phyloP scores from a whole-genome alignment of 805 yeast species.

The Yarrowia phangngaensis region DNA sequence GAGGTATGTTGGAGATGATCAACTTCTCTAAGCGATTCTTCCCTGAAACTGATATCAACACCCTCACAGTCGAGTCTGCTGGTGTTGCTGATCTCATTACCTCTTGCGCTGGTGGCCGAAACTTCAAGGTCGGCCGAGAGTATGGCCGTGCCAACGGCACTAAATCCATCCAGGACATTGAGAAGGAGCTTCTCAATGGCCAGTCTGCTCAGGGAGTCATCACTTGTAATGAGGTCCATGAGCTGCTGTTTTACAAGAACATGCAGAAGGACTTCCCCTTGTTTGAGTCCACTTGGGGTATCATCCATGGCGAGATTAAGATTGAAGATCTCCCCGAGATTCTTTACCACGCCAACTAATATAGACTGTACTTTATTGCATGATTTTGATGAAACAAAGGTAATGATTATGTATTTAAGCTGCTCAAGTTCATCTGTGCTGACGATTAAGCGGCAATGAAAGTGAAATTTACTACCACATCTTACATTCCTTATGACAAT shows the following conservation, averaged over 20 bases:
- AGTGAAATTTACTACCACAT: too few relatives aligned
- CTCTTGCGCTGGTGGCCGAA: slow-evolving; percentile 96
- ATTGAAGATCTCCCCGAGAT: slow-evolving; percentile 67
- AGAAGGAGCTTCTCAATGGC: slow-evolving; percentile 82
- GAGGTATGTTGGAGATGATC: slow-evolving; percentile 87
- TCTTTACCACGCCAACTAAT: slow-evolving; percentile 28
- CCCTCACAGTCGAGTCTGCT: slow-evolving; percentile 90
- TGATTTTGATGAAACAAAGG: too few relatives aligned
- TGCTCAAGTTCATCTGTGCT: too few relatives aligned
- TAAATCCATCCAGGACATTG: slow-evolving; percentile 74
- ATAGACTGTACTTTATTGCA: slow-evolving; percentile 26
- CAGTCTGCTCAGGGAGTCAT: slow-evolving; percentile 95
- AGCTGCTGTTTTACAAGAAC: slow-evolving; percentile 56
- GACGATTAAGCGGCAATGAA: too few relatives aligned
- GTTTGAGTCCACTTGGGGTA: slow-evolving; percentile 73
- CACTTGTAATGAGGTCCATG: slow-evolving; percentile 88
- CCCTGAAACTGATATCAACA: slow-evolving; percentile 66
- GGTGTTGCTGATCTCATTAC: slow-evolving; percentile 99
- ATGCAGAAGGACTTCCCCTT: slow-evolving; percentile 73
- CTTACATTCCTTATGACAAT: too few relatives aligned
- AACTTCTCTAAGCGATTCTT: slow-evolving; percentile 78
- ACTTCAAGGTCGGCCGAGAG: slow-evolving; percentile 82
- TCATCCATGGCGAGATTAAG: slow-evolving; percentile 68
- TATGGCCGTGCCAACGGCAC: slow-evolving; percentile 60
- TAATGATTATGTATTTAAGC: too few relatives aligned